Percentiles rank a stretch among this genome's conserved stretches.
Conservation (phyloP, 495 filamentous ascomycete genomes). For the Umbilicaria muhlenbergii region DNA sequence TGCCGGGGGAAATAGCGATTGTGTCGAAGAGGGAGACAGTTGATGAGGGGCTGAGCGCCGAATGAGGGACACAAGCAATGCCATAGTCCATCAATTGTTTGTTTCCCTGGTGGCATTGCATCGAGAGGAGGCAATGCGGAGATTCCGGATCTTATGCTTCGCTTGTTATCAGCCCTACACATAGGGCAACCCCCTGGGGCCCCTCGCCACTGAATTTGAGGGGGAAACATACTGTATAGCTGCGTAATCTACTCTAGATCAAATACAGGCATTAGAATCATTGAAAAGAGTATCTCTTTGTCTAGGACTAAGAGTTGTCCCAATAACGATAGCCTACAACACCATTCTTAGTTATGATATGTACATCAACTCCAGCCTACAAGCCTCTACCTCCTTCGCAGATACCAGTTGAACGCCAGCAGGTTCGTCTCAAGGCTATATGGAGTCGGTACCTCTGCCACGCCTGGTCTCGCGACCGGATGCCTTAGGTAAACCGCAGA, state of each 20-base stretch:
- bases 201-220: no score
- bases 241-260: no score
- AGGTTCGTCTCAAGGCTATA: conserved; percentile 47
- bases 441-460: conserved; percentile 79
- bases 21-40: background rate
- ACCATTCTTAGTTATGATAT: no score
- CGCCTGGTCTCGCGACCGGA: conserved; percentile 81
- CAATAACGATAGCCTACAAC: no score
- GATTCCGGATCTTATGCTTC: no score
- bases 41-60: background rate
- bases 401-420: conserved; percentile 85
- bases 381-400: conserved; percentile 55
- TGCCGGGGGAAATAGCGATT: background rate
- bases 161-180: no score
- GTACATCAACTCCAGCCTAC: background rate
- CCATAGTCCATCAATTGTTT: conserved; percentile 48
- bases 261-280: no score
- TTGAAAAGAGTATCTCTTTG: no score
- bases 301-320: no score
- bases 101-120: conserved; percentile 30
- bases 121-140: background rate
- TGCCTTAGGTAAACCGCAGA: conserved; percentile 89
- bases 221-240: no score
- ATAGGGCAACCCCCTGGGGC: no score
- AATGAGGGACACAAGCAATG: conserved; percentile 50